Conservation (phyloP, 352 stramenopile genomes). For the Pythium myriotylum region DNA sequence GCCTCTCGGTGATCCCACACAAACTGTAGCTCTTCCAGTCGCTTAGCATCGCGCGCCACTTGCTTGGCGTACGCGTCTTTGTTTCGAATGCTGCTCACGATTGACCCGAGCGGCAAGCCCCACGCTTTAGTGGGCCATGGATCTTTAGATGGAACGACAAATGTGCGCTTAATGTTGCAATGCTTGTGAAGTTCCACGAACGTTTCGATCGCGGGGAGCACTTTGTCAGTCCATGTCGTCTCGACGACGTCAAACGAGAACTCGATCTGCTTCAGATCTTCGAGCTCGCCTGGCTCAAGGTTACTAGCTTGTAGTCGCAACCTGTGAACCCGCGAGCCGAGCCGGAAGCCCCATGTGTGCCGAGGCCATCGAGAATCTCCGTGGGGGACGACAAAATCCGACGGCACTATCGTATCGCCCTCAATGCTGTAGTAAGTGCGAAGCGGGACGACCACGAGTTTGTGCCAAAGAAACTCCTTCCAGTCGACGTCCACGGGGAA, state of each 20-base stretch:
- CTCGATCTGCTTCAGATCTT: slow-evolving; percentile 24
- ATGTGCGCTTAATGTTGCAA: slow-evolving; percentile 24
- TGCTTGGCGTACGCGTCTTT: slow-evolving; percentile 25
- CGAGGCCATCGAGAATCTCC: slow-evolving; percentile 33
- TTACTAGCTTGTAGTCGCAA: slow-evolving; percentile 11
- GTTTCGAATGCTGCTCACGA: slow-evolving; percentile 20
- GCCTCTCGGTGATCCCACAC: slow-evolving; percentile 27
- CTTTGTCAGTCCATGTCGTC: slow-evolving; percentile 22
- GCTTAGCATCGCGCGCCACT: slow-evolving; percentile 14
- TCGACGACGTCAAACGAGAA: slow-evolving; percentile 31
- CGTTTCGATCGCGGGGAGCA: slow-evolving; percentile 23
- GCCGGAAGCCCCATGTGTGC: slow-evolving; percentile 37
- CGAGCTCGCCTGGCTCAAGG: slow-evolving; percentile 10
- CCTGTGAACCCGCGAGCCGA: slow-evolving; percentile 38
- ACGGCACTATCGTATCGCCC: slow-evolving; percentile 38
- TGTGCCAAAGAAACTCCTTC: slow-evolving; percentile 21
- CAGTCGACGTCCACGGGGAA: slow-evolving; percentile 29
- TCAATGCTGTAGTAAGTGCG: slow-evolving; percentile 35
- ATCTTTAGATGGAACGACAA: slow-evolving; percentile 18
- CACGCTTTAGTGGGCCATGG: slow-evolving; percentile 30
- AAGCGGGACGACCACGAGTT: slow-evolving; percentile 23
- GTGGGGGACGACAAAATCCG: slow-evolving; percentile 41
- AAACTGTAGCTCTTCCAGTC: slow-evolving; percentile 27
- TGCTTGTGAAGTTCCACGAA: slow-evolving; percentile 17
- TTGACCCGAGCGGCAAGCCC: slow-evolving; percentile 20